These are phyloP conservation scores for Pseudozyma pruni DNA, from an alignment of 1,284 basidiomycete genomes.

Conservation along the genomic window DNA sequence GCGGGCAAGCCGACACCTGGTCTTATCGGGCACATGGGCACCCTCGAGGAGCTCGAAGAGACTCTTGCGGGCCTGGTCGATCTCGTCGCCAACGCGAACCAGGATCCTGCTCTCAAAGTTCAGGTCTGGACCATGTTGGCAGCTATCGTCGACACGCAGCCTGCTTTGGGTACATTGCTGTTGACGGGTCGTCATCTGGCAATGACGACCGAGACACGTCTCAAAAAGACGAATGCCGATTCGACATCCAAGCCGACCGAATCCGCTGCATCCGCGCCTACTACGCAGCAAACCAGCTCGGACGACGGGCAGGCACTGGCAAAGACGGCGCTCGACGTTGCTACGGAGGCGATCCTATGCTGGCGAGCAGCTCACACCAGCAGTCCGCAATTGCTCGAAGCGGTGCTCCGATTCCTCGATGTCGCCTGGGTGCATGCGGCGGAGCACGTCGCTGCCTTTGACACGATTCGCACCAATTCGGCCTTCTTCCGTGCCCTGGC, in stretches of 20 bases:
- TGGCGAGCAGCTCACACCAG: slow-evolving; percentile 74
- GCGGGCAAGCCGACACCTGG: slow-evolving; percentile 28
- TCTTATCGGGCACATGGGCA: slow-evolving; percentile 64
- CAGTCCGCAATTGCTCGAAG: slow-evolving; percentile 77
- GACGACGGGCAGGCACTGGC: slow-evolving; percentile 37
- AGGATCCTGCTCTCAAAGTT: slow-evolving; percentile 76
- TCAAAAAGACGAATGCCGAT: slow-evolving; percentile 30
- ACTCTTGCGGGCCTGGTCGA: slow-evolving; percentile 51
- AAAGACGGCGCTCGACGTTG: slow-evolving; percentile 69
- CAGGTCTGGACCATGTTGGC: slow-evolving; percentile 85
- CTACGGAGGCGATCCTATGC: slow-evolving; percentile 75
- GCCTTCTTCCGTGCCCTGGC: slow-evolving; percentile 77
- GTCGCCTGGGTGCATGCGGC: slow-evolving; percentile 84
- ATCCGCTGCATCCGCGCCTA: slow-evolving; percentile 28
- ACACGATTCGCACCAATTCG: slow-evolving; percentile 72
- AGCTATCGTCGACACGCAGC: slow-evolving; percentile 84
- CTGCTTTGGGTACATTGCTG: slow-evolving; percentile 84
- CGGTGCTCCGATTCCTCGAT: slow-evolving; percentile 81
- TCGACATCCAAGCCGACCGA: slow-evolving; percentile 58
- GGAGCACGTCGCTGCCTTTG: slow-evolving; percentile 77
- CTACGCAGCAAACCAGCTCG: background rate
- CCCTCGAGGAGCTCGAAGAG: slow-evolving; percentile 60
- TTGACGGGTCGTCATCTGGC: slow-evolving; percentile 77
- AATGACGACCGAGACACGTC: slow-evolving; percentile 44
- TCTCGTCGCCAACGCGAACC: slow-evolving; percentile 70